These are phyloP conservation scores for Ascochyta viciae-villosae DNA, from an alignment of 2,329 filamentous ascomycete species.

Conservation along the genomic window DNA sequence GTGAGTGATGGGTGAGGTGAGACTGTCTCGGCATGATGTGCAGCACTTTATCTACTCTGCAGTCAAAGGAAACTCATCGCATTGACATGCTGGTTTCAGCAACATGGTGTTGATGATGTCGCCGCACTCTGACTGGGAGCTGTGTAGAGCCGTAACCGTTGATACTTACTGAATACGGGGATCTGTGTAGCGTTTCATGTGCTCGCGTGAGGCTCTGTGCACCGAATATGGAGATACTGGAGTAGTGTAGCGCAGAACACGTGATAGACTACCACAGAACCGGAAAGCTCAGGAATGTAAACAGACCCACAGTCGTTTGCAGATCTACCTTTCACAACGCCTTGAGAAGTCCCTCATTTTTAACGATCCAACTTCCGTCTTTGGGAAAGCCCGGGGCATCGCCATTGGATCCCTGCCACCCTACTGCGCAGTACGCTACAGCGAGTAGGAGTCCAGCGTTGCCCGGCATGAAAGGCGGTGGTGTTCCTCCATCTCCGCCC, in stretches of 20 bases:
- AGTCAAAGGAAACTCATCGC: conserved; percentile 8
- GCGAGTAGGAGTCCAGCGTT: conserved; percentile 58
- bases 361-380: conserved; percentile 30
- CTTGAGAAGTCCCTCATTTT: conserved; percentile 32
- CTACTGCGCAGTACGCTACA: conserved; percentile 62
- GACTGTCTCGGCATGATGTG: conserved; percentile 15
- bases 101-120: neutral
- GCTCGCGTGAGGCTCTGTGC: conserved; percentile 1
- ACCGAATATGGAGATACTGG: conserved; percentile 1
- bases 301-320: conserved; percentile 12
- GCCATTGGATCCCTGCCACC: conserved; percentile 57
- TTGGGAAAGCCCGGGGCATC: conserved; percentile 32
- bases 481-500: conserved; percentile 59
- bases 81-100: conserved; percentile 13
- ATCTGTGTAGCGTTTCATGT: conserved; percentile 5
- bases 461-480: conserved; percentile 65
- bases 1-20: conserved; percentile 5
- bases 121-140: conserved; percentile 1
- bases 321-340: conserved; percentile 18
- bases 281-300: conserved; percentile 15
- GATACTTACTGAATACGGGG: neutral
- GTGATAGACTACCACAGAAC: conserved; percentile 1
- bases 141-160: neutral
- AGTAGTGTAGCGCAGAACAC: conserved; percentile 3
- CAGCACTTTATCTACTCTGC: conserved; percentile 8